These are phyloP conservation scores for Triticum aestivum DNA, from an alignment of 176 grass and related monocot species.

Conservation along the genomic window DNA sequence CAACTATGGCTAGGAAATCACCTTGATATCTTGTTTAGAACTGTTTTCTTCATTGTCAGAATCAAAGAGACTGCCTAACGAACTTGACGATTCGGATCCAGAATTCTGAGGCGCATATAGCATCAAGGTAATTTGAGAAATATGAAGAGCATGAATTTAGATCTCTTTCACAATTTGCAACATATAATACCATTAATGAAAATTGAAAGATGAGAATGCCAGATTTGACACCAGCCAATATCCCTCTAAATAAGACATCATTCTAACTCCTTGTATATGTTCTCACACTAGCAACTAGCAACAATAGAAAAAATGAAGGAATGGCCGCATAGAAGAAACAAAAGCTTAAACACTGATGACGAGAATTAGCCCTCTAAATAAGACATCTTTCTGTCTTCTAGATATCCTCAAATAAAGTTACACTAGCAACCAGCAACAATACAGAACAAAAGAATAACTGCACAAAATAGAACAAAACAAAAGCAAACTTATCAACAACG, in stretches of 20 bases:
- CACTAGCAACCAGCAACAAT: neutral
- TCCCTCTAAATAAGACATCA: slow-evolving; percentile 12
- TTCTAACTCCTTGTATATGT: slow-evolving; percentile 20
- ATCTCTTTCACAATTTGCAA: neutral
- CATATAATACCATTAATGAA: neutral
- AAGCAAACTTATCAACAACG: neutral
- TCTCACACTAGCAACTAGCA: slow-evolving; percentile 3
- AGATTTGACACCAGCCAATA: neutral
- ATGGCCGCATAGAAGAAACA: neutral
- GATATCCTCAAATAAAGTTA: slow-evolving; percentile 18
- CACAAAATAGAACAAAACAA: neutral
- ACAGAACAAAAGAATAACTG: neutral
- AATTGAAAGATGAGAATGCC: neutral
- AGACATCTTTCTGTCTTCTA: slow-evolving; percentile 1
- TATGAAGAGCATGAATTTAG: slow-evolving; percentile 8
- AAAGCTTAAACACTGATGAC: neutral
- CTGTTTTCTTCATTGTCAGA: slow-evolving; percentile 62
- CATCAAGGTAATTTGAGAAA: slow-evolving; percentile 32
- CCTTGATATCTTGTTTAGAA: slow-evolving; percentile 56
- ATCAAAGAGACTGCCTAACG: slow-evolving; percentile 64
- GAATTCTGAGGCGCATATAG: slow-evolving; percentile 57
- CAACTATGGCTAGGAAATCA: neutral
- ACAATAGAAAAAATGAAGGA: neutral
- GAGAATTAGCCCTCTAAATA: neutral
- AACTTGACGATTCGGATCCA: slow-evolving; percentile 57